These are phyloP conservation scores for Scutellaria barbata DNA, from an alignment of 257 asterid species.

Conservation along the genomic window DNA sequence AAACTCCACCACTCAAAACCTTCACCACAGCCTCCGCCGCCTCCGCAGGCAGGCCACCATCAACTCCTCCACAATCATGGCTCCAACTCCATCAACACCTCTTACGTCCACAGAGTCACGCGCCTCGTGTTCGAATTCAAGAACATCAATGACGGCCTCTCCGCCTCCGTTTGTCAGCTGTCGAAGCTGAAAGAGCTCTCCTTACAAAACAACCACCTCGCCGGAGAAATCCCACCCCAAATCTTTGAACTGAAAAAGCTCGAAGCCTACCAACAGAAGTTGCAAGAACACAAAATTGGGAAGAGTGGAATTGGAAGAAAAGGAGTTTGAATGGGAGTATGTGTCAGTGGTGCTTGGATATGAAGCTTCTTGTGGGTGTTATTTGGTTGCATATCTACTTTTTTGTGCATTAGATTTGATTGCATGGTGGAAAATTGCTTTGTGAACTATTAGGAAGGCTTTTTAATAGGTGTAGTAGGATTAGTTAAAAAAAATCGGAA, in stretches of 20 bases:
- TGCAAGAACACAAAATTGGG: no score
- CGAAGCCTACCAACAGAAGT: constrained; percentile 37
- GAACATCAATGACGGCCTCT: constrained; percentile 53
- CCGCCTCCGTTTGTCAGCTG: constrained; percentile 68
- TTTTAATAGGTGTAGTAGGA: no score
- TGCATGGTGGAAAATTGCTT: no score
- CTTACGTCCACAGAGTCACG: constrained; percentile 61
- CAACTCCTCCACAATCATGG: constrained; percentile 39
- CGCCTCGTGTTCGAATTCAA: constrained; percentile 57
- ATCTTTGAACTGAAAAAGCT: constrained; percentile 55
- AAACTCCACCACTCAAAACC: constrained; percentile 23
- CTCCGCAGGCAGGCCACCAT: constrained; percentile 24
- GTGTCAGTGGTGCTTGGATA: no score
- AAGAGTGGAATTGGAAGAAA: no score
- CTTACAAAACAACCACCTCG: constrained; percentile 50
- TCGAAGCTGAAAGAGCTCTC: constrained; percentile 75
- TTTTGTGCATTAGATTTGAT: no score
- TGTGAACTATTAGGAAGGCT: no score
- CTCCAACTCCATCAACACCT: constrained; percentile 43
- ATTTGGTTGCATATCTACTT: no score
- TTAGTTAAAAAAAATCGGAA: no score
- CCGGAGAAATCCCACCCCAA: constrained; percentile 64
- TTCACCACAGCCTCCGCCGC: constrained; percentile 29
- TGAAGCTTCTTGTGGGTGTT: no score
- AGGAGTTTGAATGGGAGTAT: no score